Base-by-base conservation (phyloP, 345 rosid genomes). In the Camelina neglecta region DNA sequence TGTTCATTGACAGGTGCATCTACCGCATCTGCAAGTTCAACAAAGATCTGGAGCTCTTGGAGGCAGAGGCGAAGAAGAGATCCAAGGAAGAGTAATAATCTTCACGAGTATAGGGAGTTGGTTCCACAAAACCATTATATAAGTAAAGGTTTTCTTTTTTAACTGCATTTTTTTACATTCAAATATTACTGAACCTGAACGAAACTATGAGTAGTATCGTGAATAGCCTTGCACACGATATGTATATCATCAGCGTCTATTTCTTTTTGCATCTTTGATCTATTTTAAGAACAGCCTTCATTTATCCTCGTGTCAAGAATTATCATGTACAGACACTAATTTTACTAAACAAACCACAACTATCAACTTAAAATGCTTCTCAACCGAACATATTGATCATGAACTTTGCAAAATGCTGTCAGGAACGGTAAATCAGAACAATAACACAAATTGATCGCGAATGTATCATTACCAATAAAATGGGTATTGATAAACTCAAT, bases 21-120 rank as follows among this genome's bases (percentile, higher is more conserved):
- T 86, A 85, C 79, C 92, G 96, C 29, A 84, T 95, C 50, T 92
- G 94, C 79, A 86, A 89, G 73, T 93, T 68, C 65, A 51, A 88
- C 84, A 89, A 87, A 72, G 88, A 93, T 55, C 76, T 91, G 38
- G 87, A 88, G 73, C 65, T 64, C 62, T 83, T 93, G 84, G 97
- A 91, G 84, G 89, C 77, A 81, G 31, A 29, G 31, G 60, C 88
- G 13, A 93, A 89, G 84, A 91, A 89, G 89, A 84, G 84, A 81
- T 84, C 39, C 86, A 88, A 93, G 86, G 74, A 85, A 20, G 59
- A 85, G 83, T 93, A 83, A 83, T n/a, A 8, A 45, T 31, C 38
- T 71, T 65, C 38, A 65, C 23, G 41, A 41, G 58, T 65, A 5
- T 16, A 69, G 1, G 21, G 33, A 69, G 15, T 54, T 69, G 50